Conservation (phyloP, 2,329 filamentous ascomycete genomes). For the Scedosporium aurantiacum region DNA sequence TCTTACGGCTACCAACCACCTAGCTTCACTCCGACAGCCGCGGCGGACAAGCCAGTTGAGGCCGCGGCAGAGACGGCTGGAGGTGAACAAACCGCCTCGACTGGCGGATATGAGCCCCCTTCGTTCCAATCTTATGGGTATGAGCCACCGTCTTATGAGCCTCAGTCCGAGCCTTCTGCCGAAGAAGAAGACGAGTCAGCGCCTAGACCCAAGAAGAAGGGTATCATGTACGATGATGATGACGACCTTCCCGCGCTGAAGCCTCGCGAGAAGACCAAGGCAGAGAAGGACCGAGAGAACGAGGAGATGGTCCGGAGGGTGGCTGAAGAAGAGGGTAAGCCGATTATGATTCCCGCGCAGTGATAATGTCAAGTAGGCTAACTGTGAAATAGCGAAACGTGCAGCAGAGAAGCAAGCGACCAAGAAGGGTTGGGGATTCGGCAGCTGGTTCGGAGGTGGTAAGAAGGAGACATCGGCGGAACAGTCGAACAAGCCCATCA, state of each 20-base stretch:
- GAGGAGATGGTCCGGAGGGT: slow-evolving; percentile 78
- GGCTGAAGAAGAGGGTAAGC: slow-evolving; percentile 62
- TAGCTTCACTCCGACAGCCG: slow-evolving; percentile 19
- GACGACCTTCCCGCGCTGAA: slow-evolving; percentile 49
- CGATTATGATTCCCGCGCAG: neutral
- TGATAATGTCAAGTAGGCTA: slow-evolving; percentile 7
- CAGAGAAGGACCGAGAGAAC: slow-evolving; percentile 65
- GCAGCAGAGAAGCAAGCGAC: slow-evolving; percentile 33
- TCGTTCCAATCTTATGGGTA: slow-evolving; percentile 50
- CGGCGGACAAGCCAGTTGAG: slow-evolving; percentile 4
- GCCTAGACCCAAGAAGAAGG: slow-evolving; percentile 60
- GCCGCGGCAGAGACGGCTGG: neutral
- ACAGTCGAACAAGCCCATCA: slow-evolving; percentile 54
- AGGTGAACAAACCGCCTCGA: slow-evolving; percentile 6
- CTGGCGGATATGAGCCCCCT: slow-evolving; percentile 47
- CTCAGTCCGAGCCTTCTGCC: slow-evolving; percentile 26
- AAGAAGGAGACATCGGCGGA: slow-evolving; percentile 43
- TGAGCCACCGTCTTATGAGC: slow-evolving; percentile 46
- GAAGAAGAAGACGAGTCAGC: slow-evolving; percentile 30
- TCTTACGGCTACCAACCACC: slow-evolving; percentile 43
- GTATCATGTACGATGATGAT: slow-evolving; percentile 65
- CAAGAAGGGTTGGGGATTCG: slow-evolving; percentile 70
- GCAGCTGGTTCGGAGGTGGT: slow-evolving; percentile 72
- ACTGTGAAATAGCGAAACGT: slow-evolving; percentile 42
- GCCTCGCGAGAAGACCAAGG: slow-evolving; percentile 47